Percentiles rank a stretch among this genome's conserved stretches.
Conservation (phyloP, 768 basidiomycete species). For the Pleurotus ostreatus region DNA sequence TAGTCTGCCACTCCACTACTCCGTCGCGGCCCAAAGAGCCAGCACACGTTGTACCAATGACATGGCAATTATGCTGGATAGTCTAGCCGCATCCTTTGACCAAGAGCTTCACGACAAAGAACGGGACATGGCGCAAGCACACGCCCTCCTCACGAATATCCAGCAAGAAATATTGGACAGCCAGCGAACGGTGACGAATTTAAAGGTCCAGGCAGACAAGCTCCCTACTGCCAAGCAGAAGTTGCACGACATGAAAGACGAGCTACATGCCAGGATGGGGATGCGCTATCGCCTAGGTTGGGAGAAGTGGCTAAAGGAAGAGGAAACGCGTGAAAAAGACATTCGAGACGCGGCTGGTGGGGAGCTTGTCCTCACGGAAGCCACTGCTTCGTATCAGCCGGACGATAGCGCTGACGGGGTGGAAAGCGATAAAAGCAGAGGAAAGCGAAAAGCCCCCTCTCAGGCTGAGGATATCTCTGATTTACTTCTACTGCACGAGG, state of each 20-base stretch:
- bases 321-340: constrained; percentile 70
- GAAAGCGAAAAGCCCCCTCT: constrained; percentile 49
- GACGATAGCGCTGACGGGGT: constrained; percentile 29
- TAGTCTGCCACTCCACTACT: constrained; percentile 79
- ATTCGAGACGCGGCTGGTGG: constrained; percentile 65
- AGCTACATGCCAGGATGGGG: constrained; percentile 73
- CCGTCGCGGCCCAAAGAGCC: constrained; percentile 79
- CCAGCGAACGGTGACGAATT: constrained; percentile 67
- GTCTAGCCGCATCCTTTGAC: constrained; percentile 86
- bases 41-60: constrained; percentile 84
- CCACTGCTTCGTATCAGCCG: constrained; percentile 40
- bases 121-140: constrained; percentile 85
- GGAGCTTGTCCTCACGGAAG: constrained; percentile 41
- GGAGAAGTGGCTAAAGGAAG: constrained; percentile 90
- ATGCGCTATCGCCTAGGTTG: constrained; percentile 80
- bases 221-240: constrained; percentile 55
- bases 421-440: constrained; percentile 44
- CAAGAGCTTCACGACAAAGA: constrained; percentile 90
- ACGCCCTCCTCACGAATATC: constrained; percentile 79
- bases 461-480: constrained; percentile 62
- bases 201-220: constrained; percentile 65
- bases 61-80: constrained; percentile 81
- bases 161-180: constrained; percentile 88
- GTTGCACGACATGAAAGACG: constrained; percentile 60
- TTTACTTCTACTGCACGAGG: constrained; percentile 51